phyloP scores from a whole-genome alignment of 352 stramenopile genomes.

The Pythium scleroteichum region DNA sequence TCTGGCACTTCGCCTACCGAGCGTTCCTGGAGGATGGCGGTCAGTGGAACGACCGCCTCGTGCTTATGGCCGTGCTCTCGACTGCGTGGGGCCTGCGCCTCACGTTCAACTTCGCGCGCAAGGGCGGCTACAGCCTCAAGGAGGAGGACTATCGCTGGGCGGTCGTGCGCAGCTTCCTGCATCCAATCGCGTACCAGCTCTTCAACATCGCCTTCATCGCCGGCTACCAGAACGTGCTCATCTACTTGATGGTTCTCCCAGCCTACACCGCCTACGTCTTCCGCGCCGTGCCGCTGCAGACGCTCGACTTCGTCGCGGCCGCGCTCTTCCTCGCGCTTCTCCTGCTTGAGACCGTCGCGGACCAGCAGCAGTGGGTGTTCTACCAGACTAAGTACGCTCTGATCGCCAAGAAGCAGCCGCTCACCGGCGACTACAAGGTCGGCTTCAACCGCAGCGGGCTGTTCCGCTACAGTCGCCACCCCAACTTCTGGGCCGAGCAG shows the following conservation, averaged over 20 bases:
- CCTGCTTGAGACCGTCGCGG: constrained; percentile 81
- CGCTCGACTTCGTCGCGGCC: constrained; percentile 62
- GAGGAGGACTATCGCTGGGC: constrained; percentile 94
- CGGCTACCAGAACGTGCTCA: constrained; percentile 86
- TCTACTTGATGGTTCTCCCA: constrained; percentile 79
- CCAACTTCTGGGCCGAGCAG: constrained; percentile 94
- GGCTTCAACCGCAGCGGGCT: constrained; percentile 87
- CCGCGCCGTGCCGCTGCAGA: constrained; percentile 49
- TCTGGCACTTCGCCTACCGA: constrained; percentile 75
- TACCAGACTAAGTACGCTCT: constrained; percentile 86
- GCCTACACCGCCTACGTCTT: constrained; percentile 64
- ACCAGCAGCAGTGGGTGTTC: constrained; percentile 93
- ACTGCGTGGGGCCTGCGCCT: constrained; percentile 88
- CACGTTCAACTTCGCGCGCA: constrained; percentile 91
- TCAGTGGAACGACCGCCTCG: constrained; percentile 52
- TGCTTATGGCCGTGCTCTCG: constrained; percentile 80
- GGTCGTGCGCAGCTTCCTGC: constrained; percentile 72
- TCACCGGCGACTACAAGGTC: constrained; percentile 65
- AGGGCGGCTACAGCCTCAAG: constrained; percentile 88
- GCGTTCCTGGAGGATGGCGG: constrained; percentile 58
- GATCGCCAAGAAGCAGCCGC: constrained; percentile 50
- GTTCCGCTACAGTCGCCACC: constrained; percentile 91
- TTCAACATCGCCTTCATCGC: constrained; percentile 93
- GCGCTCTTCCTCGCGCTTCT: constrained; percentile 72
- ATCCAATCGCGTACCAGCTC: constrained; percentile 83